Evolutionary conservation across 192 early-diverging fungal genomes (phyloP), one percentile per base, ranked within the genome.

Genomic region (Entomortierella beljakovae): DNA sequence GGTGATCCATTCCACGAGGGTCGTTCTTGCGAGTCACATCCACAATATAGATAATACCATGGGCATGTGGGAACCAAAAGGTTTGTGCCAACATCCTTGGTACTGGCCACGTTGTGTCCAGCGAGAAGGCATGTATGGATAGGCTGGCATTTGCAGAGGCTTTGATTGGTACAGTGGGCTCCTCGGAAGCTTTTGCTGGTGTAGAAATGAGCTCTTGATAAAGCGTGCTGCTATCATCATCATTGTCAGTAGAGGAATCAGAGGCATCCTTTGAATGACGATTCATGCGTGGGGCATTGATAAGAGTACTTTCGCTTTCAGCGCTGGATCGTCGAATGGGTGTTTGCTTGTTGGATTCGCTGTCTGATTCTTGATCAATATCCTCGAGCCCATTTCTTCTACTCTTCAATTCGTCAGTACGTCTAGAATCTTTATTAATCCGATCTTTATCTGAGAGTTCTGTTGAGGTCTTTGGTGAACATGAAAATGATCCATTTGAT

Each of bases 11-110:
- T 7, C 67, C 75, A 2, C 75, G 75, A 28, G 75, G 67, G 33
- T 79, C 75, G 15, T 79, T 69, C 51, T 79, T 79, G 38, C 75
- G 66, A n/a, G 75, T 70, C 25, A 68, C 75, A 34, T 79, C 75
- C 16, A 79, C 75, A 38, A 79, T 65, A 29, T 70, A 79, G 49
- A 79, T 61, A 32, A 79, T 79, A 2, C 75, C 75, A 29, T 79
- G 75, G 0, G 75, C 75, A 20, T 33, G 59, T 10, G 75, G 75
- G 50, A 79, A 79, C 75, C 75, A 79, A 25, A 79, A 70, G 28
- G 61, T 69, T 40, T 79, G 75, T 0, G 75, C 75, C 32, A 79
- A 42, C 16, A 28, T 70, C 6, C 75, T 55, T 1, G 75, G 75
- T 1, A 79, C 75, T 18, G 75, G 75, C 75, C 75, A 79, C 22